Percentiles rank a stretch among this genome's conserved stretches.
Conservation (phyloP, 164 flowering plant genomes). For the Tetracentron sinense region DNA sequence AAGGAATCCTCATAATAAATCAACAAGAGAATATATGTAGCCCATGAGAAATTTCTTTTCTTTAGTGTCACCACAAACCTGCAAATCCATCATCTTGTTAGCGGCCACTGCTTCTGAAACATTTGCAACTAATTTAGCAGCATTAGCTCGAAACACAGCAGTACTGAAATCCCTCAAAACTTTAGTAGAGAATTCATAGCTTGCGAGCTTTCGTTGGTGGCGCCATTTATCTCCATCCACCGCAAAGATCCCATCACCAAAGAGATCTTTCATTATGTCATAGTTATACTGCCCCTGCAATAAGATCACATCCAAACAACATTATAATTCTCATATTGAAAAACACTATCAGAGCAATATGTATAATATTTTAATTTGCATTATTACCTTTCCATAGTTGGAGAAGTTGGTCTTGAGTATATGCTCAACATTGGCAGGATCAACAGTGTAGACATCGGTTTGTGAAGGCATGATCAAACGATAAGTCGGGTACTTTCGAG, state of each 20-base stretch:
- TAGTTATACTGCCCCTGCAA: constrained; percentile 30
- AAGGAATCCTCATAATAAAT: neutral
- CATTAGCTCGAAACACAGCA: constrained; percentile 26
- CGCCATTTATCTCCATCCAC: constrained; percentile 56
- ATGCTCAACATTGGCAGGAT: constrained; percentile 39
- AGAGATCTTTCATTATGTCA: constrained; percentile 33
- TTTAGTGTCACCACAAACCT: constrained; percentile 10
- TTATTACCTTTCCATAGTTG: constrained; percentile 31
- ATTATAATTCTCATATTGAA: neutral
- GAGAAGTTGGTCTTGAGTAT: constrained; percentile 44
- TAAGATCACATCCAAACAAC: neutral
- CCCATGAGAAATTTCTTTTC: neutral
- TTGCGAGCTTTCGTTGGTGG: constrained; percentile 39
- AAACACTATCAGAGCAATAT: too few relatives aligned
- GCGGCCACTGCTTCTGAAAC: constrained; percentile 17
- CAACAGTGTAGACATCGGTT: constrained; percentile 35
- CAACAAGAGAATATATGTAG: neutral
- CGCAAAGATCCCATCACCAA: constrained; percentile 51
- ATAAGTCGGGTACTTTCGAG: constrained; percentile 26
- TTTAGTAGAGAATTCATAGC: constrained; percentile 44
- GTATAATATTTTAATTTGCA: neutral
- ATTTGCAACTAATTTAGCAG: constrained; percentile 23
- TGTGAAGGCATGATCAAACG: constrained; percentile 25
- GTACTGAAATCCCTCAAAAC: constrained; percentile 30
- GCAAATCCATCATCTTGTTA: constrained; percentile 22